Percentiles rank a stretch among this genome's conserved stretches.
Evolutionary conservation across 164 flowering plant species (phyloP).

Genomic region (Dillenia turbinata): DNA sequence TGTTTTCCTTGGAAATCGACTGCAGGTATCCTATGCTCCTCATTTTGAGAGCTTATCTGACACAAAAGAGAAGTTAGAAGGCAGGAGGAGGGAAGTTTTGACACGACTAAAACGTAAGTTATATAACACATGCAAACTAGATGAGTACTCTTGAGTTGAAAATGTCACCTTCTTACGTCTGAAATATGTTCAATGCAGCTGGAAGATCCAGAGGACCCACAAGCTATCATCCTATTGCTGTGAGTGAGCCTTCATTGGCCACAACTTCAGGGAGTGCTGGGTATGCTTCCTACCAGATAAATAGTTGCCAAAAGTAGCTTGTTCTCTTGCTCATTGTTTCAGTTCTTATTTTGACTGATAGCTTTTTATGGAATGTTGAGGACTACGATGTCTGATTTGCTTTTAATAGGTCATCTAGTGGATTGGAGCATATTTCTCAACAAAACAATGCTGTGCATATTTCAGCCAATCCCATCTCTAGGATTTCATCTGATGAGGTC

Average conservation of each 20-base stretch:
- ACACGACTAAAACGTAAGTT: constrained; percentile 66
- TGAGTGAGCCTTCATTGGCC: constrained; percentile 14
- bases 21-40: constrained; percentile 85
- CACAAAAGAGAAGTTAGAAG: constrained; percentile 78
- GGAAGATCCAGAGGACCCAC: constrained; percentile 34
- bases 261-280: constrained; percentile 18
- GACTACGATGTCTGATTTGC: neutral
- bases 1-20: constrained; percentile 72
- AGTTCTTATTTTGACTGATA: neutral
- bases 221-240: constrained; percentile 7
- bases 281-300: constrained; percentile 9
- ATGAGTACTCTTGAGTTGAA: neutral
- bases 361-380: neutral
- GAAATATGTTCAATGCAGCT: constrained; percentile 30
- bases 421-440: constrained; percentile 12
- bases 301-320: constrained; percentile 20
- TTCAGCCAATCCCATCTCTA: constrained; percentile 11
- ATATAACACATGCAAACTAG: neutral
- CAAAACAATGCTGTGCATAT: constrained; percentile 7
- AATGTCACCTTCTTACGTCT: neutral
- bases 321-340: neutral
- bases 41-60: constrained; percentile 73
- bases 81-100: constrained; percentile 77
- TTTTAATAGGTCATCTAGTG: neutral
- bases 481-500: constrained; percentile 57